These are phyloP conservation scores for Fusarium sp. DNA, from an alignment of 2,329 filamentous ascomycete species.

Conservation along the genomic window DNA sequence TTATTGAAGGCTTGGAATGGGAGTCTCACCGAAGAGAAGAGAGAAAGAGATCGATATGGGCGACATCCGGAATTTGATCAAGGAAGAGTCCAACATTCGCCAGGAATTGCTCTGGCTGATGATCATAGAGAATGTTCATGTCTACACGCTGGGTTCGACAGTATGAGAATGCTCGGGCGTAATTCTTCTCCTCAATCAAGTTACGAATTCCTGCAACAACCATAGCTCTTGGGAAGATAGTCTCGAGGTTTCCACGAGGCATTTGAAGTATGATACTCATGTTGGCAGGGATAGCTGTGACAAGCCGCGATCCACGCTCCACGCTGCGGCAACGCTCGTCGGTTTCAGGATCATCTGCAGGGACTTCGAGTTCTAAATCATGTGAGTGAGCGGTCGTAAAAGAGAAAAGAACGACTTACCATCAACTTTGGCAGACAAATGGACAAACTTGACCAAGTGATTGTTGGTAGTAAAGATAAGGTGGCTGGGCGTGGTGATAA, in stretches of 20 bases:
- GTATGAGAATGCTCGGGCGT: conserved; percentile 84
- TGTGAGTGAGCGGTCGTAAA: conserved; percentile 36
- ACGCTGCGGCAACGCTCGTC: conserved; percentile 94
- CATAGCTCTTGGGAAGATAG: conserved; percentile 91
- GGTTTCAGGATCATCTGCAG: conserved; percentile 87
- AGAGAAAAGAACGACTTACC: conserved; percentile 60
- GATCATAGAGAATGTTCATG: conserved; percentile 97
- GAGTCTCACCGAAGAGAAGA: conserved; percentile 79
- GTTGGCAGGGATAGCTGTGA: conserved; percentile 89
- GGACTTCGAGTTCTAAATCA: conserved; percentile 80
- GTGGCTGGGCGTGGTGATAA: conserved; percentile 83
- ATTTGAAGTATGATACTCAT: conserved; percentile 92
- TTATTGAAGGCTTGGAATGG: background rate
- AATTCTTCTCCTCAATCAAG: conserved; percentile 84
- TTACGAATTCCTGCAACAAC: conserved; percentile 90
- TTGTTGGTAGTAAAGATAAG: conserved; percentile 93
- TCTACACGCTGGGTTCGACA: conserved; percentile 95
- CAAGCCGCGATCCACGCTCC: conserved; percentile 86
- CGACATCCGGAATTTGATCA: conserved; percentile 83
- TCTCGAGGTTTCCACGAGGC: conserved; percentile 95
- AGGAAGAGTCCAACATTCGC: conserved; percentile 81
- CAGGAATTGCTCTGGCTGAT: conserved; percentile 89
- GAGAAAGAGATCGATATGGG: conserved; percentile 90
- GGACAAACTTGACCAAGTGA: conserved; percentile 94
- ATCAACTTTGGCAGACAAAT: conserved; percentile 73